A percentile compares a stretch with the other conserved stretches of the same genome.
phyloP scores from a whole-genome alignment of 1,284 basidiomycete genomes.

The Apiotrichum porosum region DNA sequence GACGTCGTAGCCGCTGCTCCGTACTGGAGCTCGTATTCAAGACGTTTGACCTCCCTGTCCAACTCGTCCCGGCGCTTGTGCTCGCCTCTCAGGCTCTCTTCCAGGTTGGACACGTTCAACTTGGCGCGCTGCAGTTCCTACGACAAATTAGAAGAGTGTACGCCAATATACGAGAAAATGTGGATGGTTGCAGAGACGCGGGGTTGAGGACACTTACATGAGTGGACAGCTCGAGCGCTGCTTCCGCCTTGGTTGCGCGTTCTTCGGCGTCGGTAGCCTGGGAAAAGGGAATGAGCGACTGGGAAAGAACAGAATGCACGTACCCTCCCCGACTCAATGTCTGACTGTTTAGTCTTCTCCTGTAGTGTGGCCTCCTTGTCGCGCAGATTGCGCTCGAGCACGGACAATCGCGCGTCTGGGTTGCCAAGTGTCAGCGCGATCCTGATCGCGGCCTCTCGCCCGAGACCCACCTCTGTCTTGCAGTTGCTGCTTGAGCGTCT shows the following conservation, averaged over 20 bases:
- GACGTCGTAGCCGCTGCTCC: neutral
- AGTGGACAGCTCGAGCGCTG: conserved; percentile 11
- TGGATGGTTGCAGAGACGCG: no score
- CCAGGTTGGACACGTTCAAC: conserved; percentile 39
- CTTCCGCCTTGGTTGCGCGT: conserved; percentile 31
- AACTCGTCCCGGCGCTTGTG: conserved; percentile 27
- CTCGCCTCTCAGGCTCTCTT: conserved; percentile 26
- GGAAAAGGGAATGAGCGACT: no score
- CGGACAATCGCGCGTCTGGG: neutral
- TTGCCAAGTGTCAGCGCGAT: no score
- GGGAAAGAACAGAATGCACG: neutral
- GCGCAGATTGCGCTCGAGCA: neutral
- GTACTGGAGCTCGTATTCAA: conserved; percentile 30
- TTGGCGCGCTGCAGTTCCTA: conserved; percentile 31
- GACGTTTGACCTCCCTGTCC: conserved; percentile 33
- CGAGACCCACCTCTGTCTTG: conserved; percentile 39
- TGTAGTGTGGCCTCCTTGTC: neutral
- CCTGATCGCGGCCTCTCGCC: no score
- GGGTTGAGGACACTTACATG: no score
- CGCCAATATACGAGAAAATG: neutral
- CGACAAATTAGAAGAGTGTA: neutral
- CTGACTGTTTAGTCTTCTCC: neutral
- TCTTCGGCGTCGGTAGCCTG: conserved; percentile 33
- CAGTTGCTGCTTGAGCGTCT: conserved; percentile 38
- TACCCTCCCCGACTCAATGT: neutral